These are phyloP conservation scores for Fusarium illudens DNA, from an alignment of 2,329 filamentous ascomycete genomes.

Conservation along the genomic window DNA sequence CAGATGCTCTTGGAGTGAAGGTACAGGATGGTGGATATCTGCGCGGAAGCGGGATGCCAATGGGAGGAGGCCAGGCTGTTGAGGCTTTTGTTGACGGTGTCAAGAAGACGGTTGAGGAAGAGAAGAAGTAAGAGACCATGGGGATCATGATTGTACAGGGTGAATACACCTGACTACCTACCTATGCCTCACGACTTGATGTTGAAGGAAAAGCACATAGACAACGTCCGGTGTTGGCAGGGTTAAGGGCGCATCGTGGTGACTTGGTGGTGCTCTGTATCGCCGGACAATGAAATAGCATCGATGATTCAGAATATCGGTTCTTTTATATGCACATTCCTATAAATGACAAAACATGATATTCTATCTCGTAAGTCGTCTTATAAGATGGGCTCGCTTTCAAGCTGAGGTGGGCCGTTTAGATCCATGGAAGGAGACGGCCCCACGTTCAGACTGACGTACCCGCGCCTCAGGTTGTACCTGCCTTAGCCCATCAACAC, in stretches of 20 bases:
- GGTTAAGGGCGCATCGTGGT: neutral
- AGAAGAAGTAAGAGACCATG: conserved; percentile 42
- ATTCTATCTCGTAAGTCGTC: neutral
- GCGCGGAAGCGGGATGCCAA: conserved; percentile 78
- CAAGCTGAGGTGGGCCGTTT: neutral
- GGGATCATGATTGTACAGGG: neutral
- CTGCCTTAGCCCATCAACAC: conserved; percentile 16
- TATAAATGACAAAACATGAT: neutral
- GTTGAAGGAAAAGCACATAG: conserved; percentile 16
- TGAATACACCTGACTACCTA: neutral
- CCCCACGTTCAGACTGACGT: conserved; percentile 40
- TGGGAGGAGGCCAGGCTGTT: conserved; percentile 88
- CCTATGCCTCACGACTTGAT: conserved; percentile 12
- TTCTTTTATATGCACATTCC: neutral
- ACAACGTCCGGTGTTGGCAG: conserved; percentile 9
- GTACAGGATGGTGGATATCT: conserved; percentile 88
- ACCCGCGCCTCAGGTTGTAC: conserved; percentile 30
- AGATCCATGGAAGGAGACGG: conserved; percentile 8
- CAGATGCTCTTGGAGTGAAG: conserved; percentile 82
- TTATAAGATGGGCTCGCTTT: neutral
- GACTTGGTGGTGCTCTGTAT: neutral
- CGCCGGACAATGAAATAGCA: neutral
- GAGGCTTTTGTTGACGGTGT: conserved; percentile 92
- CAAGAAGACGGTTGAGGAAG: conserved; percentile 77
- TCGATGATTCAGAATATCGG: neutral